A percentile compares a stretch with the other conserved stretches of the same genome.
Evolutionary conservation across 2,329 filamentous ascomycete genomes (phyloP).

Genomic region (Penicillium frequentans): DNA sequence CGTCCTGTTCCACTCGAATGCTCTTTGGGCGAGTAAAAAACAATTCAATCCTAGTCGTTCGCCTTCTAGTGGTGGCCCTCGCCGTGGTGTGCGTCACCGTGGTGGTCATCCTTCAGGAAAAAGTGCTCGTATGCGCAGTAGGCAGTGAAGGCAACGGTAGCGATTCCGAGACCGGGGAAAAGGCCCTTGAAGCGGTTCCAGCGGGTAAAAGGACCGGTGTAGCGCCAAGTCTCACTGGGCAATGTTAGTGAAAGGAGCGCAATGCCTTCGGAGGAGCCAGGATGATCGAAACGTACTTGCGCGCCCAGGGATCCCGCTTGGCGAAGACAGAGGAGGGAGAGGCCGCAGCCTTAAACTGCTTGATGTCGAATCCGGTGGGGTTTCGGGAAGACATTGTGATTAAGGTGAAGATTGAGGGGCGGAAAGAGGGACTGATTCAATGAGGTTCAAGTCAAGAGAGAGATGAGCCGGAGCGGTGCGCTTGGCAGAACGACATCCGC

Average conservation of each 20-base stretch:
- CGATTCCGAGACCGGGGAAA: constrained; percentile 91
- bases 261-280: background rate
- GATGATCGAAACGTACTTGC: constrained; percentile 51
- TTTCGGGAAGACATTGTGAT: constrained; percentile 56
- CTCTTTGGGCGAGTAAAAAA: constrained; percentile 8
- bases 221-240: constrained; percentile 88
- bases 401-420: constrained; percentile 10
- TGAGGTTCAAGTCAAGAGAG: constrained; percentile 11
- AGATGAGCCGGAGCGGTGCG: constrained; percentile 17
- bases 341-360: constrained; percentile 72
- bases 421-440: background rate
- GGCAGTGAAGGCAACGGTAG: constrained; percentile 81
- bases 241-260: constrained; percentile 18
- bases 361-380: constrained; percentile 90
- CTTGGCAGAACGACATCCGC: constrained; percentile 8
- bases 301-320: constrained; percentile 61
- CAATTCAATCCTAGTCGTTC: constrained; percentile 8
- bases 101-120: constrained; percentile 71
- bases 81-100: constrained; percentile 45
- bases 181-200: constrained; percentile 83
- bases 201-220: constrained; percentile 82
- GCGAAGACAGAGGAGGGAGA: constrained; percentile 54
- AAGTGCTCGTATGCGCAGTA: constrained; percentile 91
- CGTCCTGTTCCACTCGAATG: constrained; percentile 21
- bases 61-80: constrained; percentile 58